Percentiles rank a stretch among this genome's conserved stretches.
phyloP scores from a whole-genome alignment of 495 filamentous ascomycete species.

The Cetradonia linearis region DNA sequence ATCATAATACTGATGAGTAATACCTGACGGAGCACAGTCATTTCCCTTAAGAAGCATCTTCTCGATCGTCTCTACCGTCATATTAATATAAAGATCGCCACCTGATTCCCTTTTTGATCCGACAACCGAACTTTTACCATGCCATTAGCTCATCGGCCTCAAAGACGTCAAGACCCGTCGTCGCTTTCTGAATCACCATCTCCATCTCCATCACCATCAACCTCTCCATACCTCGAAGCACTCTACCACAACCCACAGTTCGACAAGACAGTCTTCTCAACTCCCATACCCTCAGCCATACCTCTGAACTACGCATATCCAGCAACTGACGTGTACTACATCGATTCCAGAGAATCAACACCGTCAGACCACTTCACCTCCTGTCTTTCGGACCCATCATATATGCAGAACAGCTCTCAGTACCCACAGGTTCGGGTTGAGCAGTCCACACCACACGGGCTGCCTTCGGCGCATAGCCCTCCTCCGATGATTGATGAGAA shows the following conservation, averaged over 20 bases:
- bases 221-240: constrained; percentile 6
- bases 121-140: constrained; percentile 15
- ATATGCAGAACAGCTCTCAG: constrained; percentile 20
- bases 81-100: constrained; percentile 14
- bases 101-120: constrained; percentile 11
- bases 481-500: constrained; percentile 21
- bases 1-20: constrained; percentile 8
- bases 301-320: constrained; percentile 6
- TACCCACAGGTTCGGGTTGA: constrained; percentile 22
- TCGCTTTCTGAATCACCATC: constrained; percentile 18
- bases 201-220: constrained; percentile 19
- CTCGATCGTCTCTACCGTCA: constrained; percentile 1
- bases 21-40: constrained; percentile 4
- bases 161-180: constrained; percentile 18
- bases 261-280: background rate
- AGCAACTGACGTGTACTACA: constrained; percentile 11
- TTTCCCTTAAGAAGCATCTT: background rate
- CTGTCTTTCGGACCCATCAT: constrained; percentile 10
- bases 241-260: constrained; percentile 3
- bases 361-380: constrained; percentile 14
- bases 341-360: constrained; percentile 19
- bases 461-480: constrained; percentile 15
- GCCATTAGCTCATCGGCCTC: constrained; percentile 19
- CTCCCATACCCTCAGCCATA: background rate
- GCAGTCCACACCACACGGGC: constrained; percentile 18